Base-by-base conservation (phyloP, 2,329 filamentous ascomycete species). In the Penicillium sp. region DNA sequence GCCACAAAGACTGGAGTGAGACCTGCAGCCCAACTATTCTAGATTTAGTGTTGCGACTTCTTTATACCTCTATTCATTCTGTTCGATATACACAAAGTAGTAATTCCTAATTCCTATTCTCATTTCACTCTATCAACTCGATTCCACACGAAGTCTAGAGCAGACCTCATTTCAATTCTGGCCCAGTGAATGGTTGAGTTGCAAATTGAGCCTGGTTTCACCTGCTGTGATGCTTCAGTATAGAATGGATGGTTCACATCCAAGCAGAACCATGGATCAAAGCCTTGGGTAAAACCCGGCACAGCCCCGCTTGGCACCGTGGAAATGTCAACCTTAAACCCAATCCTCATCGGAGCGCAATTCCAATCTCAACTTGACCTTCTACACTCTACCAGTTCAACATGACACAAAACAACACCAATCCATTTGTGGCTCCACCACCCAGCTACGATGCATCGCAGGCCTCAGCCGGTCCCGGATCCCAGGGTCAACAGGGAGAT, bases 401-500 rank as follows among this genome's bases (percentile, higher is more conserved):
- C 15, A 41, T 41, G 29, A 16, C 27, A 13, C 15, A 32, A 23
- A 6, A 10, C 5, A 16, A 31, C n/a, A n/a, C n/a, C 10, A 15
- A 20, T 9, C 36, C 32, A 18, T 20, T 25, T 26, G 35, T 26
- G 16, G 35, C 16, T 3, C 28, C 37, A 15, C 47, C 56, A 7
- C 52, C 55, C 2, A 49, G 49, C 35, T 55, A 56, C 34, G 42
- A 53, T 10, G 49, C 43, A 20, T 46, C 48, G 11, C 26, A 29
- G 12, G 27, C 25, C 13, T 8, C 33, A 27, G 23, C 31, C 37
- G 30, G 38, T 27, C 30, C 20, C 6, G 3, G 13, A n/a, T n/a
- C n/a, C n/a, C n/a, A n/a, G n/a, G n/a, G n/a, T n/a, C n/a, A n/a
- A n/a, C n/a, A n/a, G 30, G 29, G 31, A 3, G 31, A 60, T 15